These are phyloP conservation scores for Zalaria sp. DNA, from an alignment of 2,329 filamentous ascomycete genomes.

Conservation along the genomic window DNA sequence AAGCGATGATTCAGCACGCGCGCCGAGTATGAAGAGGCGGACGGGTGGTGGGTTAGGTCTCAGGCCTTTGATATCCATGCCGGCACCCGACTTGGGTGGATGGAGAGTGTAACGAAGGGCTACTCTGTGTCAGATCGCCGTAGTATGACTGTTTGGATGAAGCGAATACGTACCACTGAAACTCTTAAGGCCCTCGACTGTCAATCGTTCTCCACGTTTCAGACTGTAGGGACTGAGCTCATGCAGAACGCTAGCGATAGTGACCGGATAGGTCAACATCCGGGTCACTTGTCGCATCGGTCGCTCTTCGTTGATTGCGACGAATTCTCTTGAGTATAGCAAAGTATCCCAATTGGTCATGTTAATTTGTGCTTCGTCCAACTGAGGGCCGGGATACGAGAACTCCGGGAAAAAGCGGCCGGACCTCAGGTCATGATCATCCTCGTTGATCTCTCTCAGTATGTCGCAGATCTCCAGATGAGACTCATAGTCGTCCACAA, in stretches of 20 bases:
- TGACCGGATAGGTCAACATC: constrained; percentile 84
- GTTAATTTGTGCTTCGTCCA: constrained; percentile 87
- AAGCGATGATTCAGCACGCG: constrained; percentile 91
- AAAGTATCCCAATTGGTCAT: constrained; percentile 99
- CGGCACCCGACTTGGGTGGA: constrained; percentile 66
- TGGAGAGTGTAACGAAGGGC: constrained; percentile 89
- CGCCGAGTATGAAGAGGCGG: constrained; percentile 83
- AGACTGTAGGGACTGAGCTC: constrained; percentile 89
- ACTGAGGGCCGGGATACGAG: constrained; percentile 73
- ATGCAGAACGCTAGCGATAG: constrained; percentile 80
- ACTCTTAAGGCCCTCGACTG: constrained; percentile 81
- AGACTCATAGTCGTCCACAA: constrained; percentile 87
- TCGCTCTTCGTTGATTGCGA: constrained; percentile 80
- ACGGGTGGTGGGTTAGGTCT: constrained; percentile 76
- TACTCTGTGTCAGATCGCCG: constrained; percentile 18
- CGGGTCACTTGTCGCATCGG: constrained; percentile 87
- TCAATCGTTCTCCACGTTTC: constrained; percentile 60
- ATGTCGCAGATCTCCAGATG: constrained; percentile 90
- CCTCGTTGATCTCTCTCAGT: constrained; percentile 86
- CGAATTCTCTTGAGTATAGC: constrained; percentile 81
- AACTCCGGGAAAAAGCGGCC: constrained; percentile 91
- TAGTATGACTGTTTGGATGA: constrained; percentile 7
- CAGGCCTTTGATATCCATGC: constrained; percentile 60
- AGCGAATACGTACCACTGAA: constrained; percentile 56
- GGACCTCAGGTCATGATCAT: constrained; percentile 86